Percentiles rank a stretch among this genome's conserved stretches.
These are phyloP conservation scores for Ogataea salicorniae DNA, from an alignment of 805 yeast genomes.

Conservation along the genomic window DNA sequence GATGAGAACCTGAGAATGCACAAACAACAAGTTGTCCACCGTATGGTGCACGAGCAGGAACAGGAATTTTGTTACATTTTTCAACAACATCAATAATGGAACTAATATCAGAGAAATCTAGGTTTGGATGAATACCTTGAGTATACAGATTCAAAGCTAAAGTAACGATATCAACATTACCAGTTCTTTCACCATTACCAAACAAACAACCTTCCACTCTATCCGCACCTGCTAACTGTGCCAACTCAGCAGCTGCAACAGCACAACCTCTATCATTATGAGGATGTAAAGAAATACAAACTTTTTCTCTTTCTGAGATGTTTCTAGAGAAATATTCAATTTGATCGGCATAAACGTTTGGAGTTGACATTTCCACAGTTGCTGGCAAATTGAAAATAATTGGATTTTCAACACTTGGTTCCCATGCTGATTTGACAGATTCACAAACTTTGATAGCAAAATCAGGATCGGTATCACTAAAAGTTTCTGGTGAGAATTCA, in stretches of 20 bases:
- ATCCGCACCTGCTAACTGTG: conserved; percentile 81
- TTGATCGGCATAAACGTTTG: conserved; percentile 81
- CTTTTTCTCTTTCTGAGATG: conserved; percentile 60
- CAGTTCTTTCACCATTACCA: conserved; percentile 86
- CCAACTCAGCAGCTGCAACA: conserved; percentile 84
- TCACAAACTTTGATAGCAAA: conserved; percentile 64
- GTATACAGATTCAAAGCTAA: conserved; percentile 73
- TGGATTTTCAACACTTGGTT: conserved; percentile 56
- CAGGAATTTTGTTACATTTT: conserved; percentile 75
- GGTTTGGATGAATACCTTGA: conserved; percentile 66
- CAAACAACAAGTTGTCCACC: conserved; percentile 81
- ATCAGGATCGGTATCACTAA: conserved; percentile 63
- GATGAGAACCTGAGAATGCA: conserved; percentile 84
- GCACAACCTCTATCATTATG: conserved; percentile 87
- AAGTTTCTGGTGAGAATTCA: conserved; percentile 79
- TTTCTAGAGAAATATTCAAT: conserved; percentile 65
- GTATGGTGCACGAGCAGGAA: conserved; percentile 74
- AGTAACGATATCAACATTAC: conserved; percentile 79
- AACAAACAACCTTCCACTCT: conserved; percentile 82
- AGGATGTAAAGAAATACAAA: conserved; percentile 73
- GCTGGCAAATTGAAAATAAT: conserved; percentile 81
- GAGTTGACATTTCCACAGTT: conserved; percentile 77
- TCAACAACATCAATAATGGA: conserved; percentile 69
- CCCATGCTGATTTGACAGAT: conserved; percentile 74
- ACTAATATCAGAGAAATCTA: conserved; percentile 65